Evolutionary conservation across 2,329 filamentous ascomycete genomes (phyloP).

Genomic region (Tolypocladium inflatum): DNA sequence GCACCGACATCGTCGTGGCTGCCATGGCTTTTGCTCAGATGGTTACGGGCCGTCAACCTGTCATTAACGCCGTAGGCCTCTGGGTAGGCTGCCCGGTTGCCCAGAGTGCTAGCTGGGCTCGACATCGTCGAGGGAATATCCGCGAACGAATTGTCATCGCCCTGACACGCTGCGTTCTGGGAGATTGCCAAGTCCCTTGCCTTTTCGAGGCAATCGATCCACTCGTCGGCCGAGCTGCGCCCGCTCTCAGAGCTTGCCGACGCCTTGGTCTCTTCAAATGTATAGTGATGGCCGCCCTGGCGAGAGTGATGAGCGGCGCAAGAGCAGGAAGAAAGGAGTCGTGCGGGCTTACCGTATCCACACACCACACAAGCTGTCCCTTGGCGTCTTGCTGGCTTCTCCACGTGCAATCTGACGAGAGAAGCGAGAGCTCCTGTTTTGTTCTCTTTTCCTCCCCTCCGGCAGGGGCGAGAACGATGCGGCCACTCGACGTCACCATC

Average conservation of each 20-base stretch:
- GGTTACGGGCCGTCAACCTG: conserved; percentile 40
- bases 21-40: conserved; percentile 50
- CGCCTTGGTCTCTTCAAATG: conserved; percentile 86
- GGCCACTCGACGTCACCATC: conserved; percentile 86
- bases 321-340: neutral
- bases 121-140: conserved; percentile 64
- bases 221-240: conserved; percentile 71
- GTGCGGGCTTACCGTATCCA: conserved; percentile 71
- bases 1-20: conserved; percentile 40
- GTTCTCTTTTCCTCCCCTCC: conserved; percentile 94
- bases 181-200: conserved; percentile 77
- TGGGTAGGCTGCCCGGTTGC: conserved; percentile 43
- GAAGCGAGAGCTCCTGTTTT: conserved; percentile 83
- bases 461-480: conserved; percentile 81
- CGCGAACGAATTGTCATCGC: conserved; percentile 55
- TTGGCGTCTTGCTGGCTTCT: conserved; percentile 76
- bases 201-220: conserved; percentile 81
- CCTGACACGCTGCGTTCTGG: conserved; percentile 59
- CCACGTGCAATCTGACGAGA: conserved; percentile 68
- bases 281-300: conserved; percentile 83
- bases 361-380: conserved; percentile 77
- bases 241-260: conserved; percentile 47
- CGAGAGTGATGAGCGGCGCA: conserved; percentile 13
- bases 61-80: conserved; percentile 41
- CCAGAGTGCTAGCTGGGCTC: conserved; percentile 67